Conservation (phyloP, 2,329 filamentous ascomycete genomes). For the Cladosporium cucumerinum region DNA sequence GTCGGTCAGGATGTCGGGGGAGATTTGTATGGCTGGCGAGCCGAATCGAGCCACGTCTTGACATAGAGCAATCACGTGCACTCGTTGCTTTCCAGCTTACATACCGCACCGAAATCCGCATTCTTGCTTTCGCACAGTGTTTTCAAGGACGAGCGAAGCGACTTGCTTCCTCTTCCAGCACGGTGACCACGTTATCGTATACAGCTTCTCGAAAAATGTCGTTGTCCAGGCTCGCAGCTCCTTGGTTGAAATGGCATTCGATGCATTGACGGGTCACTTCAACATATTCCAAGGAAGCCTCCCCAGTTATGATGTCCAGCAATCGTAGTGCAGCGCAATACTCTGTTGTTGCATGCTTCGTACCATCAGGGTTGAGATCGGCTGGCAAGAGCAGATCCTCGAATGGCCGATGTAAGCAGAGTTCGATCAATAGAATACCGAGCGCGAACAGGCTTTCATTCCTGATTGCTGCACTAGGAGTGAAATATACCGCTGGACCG, state of each 20-base stretch:
- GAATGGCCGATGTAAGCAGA: slow-evolving; percentile 33
- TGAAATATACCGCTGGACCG: not conserved
- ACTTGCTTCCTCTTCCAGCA: slow-evolving; percentile 31
- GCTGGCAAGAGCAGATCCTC: slow-evolving; percentile 22
- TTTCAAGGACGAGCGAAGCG: slow-evolving; percentile 15
- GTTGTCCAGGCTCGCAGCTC: slow-evolving; percentile 29
- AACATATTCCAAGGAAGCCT: slow-evolving; percentile 32
- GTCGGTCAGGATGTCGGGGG: not conserved
- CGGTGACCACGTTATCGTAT: slow-evolving; percentile 30
- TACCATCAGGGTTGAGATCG: slow-evolving; percentile 23
- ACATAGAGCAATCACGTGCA: too few relatives aligned
- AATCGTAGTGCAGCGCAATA: slow-evolving; percentile 28
- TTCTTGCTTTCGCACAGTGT: too few relatives aligned
- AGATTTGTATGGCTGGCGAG: slow-evolving; percentile 10
- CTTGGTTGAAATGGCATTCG: slow-evolving; percentile 32
- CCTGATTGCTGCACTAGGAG: slow-evolving; percentile 22
- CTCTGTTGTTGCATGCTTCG: slow-evolving; percentile 19
- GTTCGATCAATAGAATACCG: slow-evolving; percentile 35
- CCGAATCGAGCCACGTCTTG: not conserved
- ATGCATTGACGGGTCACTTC: slow-evolving; percentile 35
- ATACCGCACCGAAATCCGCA: too few relatives aligned
- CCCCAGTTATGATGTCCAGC: slow-evolving; percentile 28
- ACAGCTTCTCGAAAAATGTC: slow-evolving; percentile 31
- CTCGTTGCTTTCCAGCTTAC: too few relatives aligned
- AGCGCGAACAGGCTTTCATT: slow-evolving; percentile 36